phyloP scores from a whole-genome alignment of 2,329 filamentous ascomycete genomes.

The Ceratocystis cacaofunesta region DNA sequence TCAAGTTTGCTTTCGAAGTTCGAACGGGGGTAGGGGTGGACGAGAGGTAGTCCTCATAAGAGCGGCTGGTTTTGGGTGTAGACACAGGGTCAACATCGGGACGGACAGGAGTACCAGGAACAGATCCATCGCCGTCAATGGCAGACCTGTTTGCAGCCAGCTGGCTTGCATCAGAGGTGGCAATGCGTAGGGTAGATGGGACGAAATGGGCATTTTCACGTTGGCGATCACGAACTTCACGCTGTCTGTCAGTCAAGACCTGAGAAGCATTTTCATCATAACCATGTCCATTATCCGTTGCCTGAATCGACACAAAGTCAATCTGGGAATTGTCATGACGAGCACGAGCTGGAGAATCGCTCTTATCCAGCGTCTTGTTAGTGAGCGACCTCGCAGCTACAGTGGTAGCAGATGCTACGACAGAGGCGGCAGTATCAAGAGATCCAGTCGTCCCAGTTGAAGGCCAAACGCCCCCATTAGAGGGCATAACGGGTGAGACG shows the following conservation, averaged over 20 bases:
- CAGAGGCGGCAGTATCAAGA: background rate
- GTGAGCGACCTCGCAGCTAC: background rate
- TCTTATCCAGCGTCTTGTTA: background rate
- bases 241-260: conserved; percentile 62
- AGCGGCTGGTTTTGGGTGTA: conserved; percentile 32
- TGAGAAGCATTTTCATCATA: conserved; percentile 45
- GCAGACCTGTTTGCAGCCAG: background rate
- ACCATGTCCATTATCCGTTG: conserved; percentile 27
- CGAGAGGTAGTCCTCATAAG: conserved; percentile 38
- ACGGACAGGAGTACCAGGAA: conserved; percentile 20
- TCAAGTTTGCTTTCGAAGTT: conserved; percentile 4
- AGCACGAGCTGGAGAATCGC: conserved; percentile 22
- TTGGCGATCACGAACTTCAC: conserved; percentile 61
- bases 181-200: conserved; percentile 2
- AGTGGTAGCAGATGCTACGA: background rate
- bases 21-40: conserved; percentile 47
- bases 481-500: conserved; percentile 16
- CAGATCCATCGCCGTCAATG: background rate
- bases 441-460: background rate
- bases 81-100: conserved; percentile 16
- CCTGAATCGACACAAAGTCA: conserved; percentile 55
- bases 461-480: background rate
- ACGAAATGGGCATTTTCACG: conserved; percentile 36
- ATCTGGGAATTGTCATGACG: conserved; percentile 75
- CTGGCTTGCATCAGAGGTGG: background rate